Evolutionary conservation across 1,284 basidiomycete species (phyloP), one percentile per base, ranked within the genome.

Genomic region (Agaricales sp.): DNA sequence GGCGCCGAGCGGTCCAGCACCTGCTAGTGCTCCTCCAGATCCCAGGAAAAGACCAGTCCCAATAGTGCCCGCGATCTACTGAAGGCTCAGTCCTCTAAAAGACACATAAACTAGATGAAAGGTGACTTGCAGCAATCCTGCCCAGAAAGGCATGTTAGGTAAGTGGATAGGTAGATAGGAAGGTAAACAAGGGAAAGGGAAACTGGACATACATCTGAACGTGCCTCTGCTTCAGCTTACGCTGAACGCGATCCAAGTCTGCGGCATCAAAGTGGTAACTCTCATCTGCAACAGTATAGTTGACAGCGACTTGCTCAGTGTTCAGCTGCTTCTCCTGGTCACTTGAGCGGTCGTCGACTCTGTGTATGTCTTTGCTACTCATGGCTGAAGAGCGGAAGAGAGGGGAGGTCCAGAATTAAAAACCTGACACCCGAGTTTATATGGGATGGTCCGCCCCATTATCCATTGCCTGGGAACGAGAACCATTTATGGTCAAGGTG

Each of bases 21-120:
- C 63, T 12, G 61, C 57, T 13, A 85, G 67, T 2, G 80, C 73
- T 48, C 72, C 67, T 18, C 89, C 90, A 12, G 84, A 82, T 53
- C 87, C 87, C 39, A 92, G 71, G 70, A 93, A 92, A 18, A 90
- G 71, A 60, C 87, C 87, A 1, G 86, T 89, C 41, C 83, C 83
- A 52, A 86, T 77, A 24, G 80, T 83, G 30, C 83, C 83, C 50
- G 81, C 81, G n/a, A 35, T 35, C 30, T 35, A n/a, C 8, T n/a
- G n/a, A n/a, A n/a, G n/a, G n/a, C n/a, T n/a, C n/a, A n/a, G n/a
- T n/a, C n/a, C n/a, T n/a, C n/a, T n/a, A n/a, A n/a, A n/a, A n/a
- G n/a, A n/a, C n/a, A n/a, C n/a, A 20, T 19, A 49, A 45, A 30
- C 2, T 21, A 14, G 12, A 13, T 19, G 4, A 48, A 11, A 44